phyloP scores from a whole-genome alignment of 495 filamentous ascomycete genomes.

The Daldinia loculata region DNA sequence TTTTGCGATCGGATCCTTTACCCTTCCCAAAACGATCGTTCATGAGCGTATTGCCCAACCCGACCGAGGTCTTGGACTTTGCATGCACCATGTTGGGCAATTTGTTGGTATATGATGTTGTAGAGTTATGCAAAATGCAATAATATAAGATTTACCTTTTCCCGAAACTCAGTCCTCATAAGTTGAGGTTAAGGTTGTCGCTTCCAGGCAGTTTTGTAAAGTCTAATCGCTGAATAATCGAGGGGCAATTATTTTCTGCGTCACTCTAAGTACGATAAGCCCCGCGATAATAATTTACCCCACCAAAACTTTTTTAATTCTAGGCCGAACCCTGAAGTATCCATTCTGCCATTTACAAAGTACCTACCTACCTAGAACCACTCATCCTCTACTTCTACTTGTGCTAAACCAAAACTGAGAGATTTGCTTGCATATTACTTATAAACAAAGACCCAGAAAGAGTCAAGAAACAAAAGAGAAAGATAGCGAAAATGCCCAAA shows the following conservation, averaged over 20 bases:
- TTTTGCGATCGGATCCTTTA: slow-evolving; percentile 71
- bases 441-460: background rate
- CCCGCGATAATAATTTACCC: slow-evolving; percentile 48
- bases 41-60: slow-evolving; percentile 85
- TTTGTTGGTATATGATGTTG: background rate
- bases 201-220: slow-evolving; percentile 22
- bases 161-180: background rate
- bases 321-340: slow-evolving; percentile 1
- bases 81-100: slow-evolving; percentile 78
- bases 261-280: slow-evolving; percentile 41
- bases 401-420: background rate
- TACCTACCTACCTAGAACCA: background rate
- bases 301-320: slow-evolving; percentile 56
- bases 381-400: background rate
- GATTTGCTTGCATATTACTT: background rate
- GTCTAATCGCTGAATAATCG: slow-evolving; percentile 46
- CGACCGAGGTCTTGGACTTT: slow-evolving; percentile 94
- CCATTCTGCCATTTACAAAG: background rate
- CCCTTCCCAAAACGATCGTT: slow-evolving; percentile 93
- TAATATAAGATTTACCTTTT: slow-evolving; percentile 3
- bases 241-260: slow-evolving; percentile 54
- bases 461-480: background rate
- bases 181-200: slow-evolving; percentile 11
- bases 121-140: background rate
- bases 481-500: slow-evolving; percentile 70